Evolutionary conservation across 2,329 filamentous ascomycete species (phyloP).

Genomic region (Penicillium sp.): DNA sequence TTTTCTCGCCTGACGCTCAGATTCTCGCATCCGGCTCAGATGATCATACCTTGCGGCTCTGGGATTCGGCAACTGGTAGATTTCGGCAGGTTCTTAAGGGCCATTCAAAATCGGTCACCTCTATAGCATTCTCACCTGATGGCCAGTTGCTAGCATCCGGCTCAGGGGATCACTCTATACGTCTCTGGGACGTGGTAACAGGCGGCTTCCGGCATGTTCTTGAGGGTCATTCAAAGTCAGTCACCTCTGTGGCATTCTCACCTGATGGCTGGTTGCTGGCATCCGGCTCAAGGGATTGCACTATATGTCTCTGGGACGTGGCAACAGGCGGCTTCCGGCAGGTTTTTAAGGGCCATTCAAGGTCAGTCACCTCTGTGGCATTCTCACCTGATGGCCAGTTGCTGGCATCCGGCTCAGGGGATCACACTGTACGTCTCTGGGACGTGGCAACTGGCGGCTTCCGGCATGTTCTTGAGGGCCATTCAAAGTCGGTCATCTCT

Average conservation of each 20-base stretch:
- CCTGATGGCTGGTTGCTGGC: too few relatives aligned
- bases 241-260: too few relatives aligned
- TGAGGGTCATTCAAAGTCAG: too few relatives aligned
- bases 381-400: constrained; percentile 8
- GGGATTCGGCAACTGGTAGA: background rate
- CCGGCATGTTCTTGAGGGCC: constrained; percentile 2
- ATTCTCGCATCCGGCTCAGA: background rate
- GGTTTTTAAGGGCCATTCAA: too few relatives aligned
- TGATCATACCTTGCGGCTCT: background rate
- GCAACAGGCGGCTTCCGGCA: too few relatives aligned
- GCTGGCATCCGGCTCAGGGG: background rate
- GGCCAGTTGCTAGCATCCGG: background rate
- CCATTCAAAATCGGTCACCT: background rate
- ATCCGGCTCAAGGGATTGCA: too few relatives aligned
- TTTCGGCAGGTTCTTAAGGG: background rate
- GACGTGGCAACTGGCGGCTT: background rate
- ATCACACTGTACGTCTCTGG: constrained; percentile 6
- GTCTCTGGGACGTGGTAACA: background rate
- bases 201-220: too few relatives aligned
- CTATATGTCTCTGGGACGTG: too few relatives aligned
- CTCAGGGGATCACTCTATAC: background rate
- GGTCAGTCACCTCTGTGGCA: too few relatives aligned
- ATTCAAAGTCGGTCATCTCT: constrained; percentile 13
- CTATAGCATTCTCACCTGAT: background rate
- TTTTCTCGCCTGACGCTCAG: background rate